phyloP scores from a whole-genome alignment of 129 eudicot genomes.

The Rutidosis leptorrhynchoides region DNA sequence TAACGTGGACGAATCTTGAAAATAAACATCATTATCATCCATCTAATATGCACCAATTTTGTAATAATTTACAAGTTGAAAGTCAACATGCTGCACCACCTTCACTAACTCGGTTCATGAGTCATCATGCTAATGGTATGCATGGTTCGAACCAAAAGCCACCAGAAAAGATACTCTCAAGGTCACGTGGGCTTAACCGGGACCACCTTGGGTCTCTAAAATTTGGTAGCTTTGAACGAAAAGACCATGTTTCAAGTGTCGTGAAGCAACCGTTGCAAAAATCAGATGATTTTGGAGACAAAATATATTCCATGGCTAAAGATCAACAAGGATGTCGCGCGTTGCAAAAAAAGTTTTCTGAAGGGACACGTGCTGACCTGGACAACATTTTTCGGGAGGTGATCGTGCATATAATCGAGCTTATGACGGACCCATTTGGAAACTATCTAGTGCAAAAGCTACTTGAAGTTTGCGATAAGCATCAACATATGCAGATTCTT shows the following conservation, averaged over 20 bases:
- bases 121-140: constrained; percentile 23
- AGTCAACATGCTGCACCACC: constrained; percentile 32
- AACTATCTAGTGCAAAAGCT: constrained; percentile 63
- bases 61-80: constrained; percentile 40
- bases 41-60: constrained; percentile 40
- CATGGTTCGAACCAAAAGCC: constrained; percentile 35
- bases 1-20: constrained; percentile 48
- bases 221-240: constrained; percentile 47
- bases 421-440: constrained; percentile 57
- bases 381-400: constrained; percentile 46
- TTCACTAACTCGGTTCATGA: constrained; percentile 31
- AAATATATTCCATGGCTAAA: constrained; percentile 50
- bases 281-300: constrained; percentile 39
- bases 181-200: constrained; percentile 41
- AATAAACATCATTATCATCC: constrained; percentile 32
- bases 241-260: constrained; percentile 37
- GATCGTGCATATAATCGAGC: constrained; percentile 48
- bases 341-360: constrained; percentile 47
- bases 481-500: constrained; percentile 52
- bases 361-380: constrained; percentile 45
- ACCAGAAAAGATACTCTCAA: constrained; percentile 47
- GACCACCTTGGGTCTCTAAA: constrained; percentile 44
- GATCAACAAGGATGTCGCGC: constrained; percentile 63
- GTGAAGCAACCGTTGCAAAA: constrained; percentile 28
- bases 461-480: constrained; percentile 47